phyloP scores from a whole-genome alignment of 495 filamentous ascomycete species.

The Neurospora sublineolata region DNA sequence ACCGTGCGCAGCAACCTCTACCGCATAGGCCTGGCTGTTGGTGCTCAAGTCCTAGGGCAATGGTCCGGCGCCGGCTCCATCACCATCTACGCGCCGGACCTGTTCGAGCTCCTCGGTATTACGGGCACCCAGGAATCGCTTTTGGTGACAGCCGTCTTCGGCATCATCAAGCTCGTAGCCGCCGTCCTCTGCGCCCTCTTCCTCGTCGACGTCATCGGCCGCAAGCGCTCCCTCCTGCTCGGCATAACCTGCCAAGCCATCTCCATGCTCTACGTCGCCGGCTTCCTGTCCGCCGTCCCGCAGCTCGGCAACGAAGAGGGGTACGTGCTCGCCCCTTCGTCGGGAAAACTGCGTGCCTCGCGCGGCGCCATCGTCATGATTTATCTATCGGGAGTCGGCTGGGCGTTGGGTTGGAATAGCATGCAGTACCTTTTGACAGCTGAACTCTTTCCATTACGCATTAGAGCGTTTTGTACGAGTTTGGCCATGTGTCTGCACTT shows the following conservation, averaged over 20 bases:
- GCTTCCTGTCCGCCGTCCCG: conserved; percentile 48
- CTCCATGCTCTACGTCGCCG: conserved; percentile 57
- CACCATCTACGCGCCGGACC: conserved; percentile 54
- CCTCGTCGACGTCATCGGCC: conserved; percentile 63
- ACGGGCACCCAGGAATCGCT: conserved; percentile 50
- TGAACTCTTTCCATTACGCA: conserved; percentile 59
- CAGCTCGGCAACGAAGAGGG: conserved; percentile 25
- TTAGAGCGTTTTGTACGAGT: conserved; percentile 38
- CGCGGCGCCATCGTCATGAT: conserved; percentile 54
- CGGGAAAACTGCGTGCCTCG: conserved; percentile 26
- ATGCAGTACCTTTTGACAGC: conserved; percentile 69
- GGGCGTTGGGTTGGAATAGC: conserved; percentile 64
- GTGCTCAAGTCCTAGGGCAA: conserved; percentile 51
- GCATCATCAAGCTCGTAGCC: conserved; percentile 55
- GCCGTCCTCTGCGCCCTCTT: conserved; percentile 56
- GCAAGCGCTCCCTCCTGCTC: conserved; percentile 53
- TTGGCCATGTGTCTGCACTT: conserved; percentile 53
- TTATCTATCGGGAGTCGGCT: conserved; percentile 53
- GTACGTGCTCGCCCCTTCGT: conserved; percentile 12
- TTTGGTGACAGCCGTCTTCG: conserved; percentile 58
- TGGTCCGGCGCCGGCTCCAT: conserved; percentile 62
- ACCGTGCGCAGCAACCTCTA: conserved; percentile 50
- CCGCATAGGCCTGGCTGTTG: conserved; percentile 46
- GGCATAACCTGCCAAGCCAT: conserved; percentile 54
- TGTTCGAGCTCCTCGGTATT: conserved; percentile 55